These are phyloP conservation scores for Mollisia scopiformis DNA, from an alignment of 2,329 filamentous ascomycete genomes.

Conservation along the genomic window DNA sequence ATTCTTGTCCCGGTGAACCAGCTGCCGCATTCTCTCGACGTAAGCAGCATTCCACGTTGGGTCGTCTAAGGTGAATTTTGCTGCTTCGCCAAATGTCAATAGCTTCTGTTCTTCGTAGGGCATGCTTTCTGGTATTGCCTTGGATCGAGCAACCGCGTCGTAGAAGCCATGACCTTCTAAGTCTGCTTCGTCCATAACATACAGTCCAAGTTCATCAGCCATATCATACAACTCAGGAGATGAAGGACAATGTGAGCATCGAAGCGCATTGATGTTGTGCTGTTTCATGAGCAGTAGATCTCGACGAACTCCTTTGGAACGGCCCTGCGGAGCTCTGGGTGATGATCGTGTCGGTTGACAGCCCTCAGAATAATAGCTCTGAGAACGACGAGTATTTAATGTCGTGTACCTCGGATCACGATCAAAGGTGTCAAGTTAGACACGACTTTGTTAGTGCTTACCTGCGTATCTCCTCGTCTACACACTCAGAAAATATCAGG, in stretches of 20 bases:
- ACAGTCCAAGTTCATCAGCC: slow-evolving; percentile 68
- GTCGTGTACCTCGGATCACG: too few relatives aligned
- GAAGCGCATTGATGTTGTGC: slow-evolving; percentile 70
- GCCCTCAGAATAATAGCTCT: slow-evolving; percentile 62
- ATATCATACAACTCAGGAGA: slow-evolving; percentile 61
- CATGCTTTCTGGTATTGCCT: slow-evolving; percentile 56
- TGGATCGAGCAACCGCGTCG: slow-evolving; percentile 46
- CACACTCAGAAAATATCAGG: too few relatives aligned
- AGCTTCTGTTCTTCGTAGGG: slow-evolving; percentile 64
- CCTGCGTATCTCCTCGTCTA: too few relatives aligned
- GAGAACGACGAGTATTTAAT: too few relatives aligned
- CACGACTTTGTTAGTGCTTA: too few relatives aligned
- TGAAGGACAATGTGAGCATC: slow-evolving; percentile 71
- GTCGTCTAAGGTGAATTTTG: slow-evolving; percentile 64
- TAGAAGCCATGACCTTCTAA: slow-evolving; percentile 55
- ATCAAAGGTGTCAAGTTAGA: too few relatives aligned
- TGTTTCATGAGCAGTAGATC: slow-evolving; percentile 58
- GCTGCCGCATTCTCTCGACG: slow-evolving; percentile 65
- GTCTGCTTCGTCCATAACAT: slow-evolving; percentile 58
- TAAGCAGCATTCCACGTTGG: slow-evolving; percentile 65
- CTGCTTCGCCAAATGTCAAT: slow-evolving; percentile 55
- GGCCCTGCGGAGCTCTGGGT: slow-evolving; percentile 57
- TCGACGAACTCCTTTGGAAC: slow-evolving; percentile 53
- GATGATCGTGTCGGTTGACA: slow-evolving; percentile 72
- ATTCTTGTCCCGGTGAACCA: slow-evolving; percentile 72